These are phyloP conservation scores for Ilex aquifolium DNA, from an alignment of 257 asterid species.

Conservation along the genomic window DNA sequence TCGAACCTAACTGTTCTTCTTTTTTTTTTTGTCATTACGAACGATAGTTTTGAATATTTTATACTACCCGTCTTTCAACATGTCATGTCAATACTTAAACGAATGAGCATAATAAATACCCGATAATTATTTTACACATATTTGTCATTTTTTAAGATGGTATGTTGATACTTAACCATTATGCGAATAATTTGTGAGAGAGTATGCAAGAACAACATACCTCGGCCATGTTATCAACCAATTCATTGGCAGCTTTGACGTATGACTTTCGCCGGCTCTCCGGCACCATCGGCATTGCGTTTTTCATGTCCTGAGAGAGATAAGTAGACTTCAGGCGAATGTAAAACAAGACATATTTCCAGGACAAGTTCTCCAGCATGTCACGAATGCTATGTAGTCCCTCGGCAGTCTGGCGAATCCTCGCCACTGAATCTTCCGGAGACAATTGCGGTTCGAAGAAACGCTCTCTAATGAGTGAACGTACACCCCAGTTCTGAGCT, in stretches of 20 bases:
- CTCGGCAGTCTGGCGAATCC: conserved; percentile 62
- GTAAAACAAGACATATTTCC: conserved; percentile 74
- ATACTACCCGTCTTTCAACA: too few species aligned
- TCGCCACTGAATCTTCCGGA: conserved; percentile 58
- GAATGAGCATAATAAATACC: too few species aligned
- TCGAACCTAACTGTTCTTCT: too few species aligned
- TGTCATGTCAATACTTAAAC: too few species aligned
- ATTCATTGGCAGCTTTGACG: conserved; percentile 47
- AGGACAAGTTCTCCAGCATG: conserved; percentile 74
- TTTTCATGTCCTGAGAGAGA: conserved; percentile 40
- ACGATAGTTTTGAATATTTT: too few species aligned
- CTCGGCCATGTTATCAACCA: conserved; percentile 73
- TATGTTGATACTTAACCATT: too few species aligned
- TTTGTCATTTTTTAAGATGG: too few species aligned
- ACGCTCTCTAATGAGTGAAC: conserved; percentile 44
- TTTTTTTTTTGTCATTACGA: too few species aligned
- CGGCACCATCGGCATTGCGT: conserved; percentile 41
- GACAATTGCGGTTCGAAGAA: conserved; percentile 55
- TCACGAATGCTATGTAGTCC: conserved; percentile 63
- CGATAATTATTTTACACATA: too few species aligned
- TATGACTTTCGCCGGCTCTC: conserved; percentile 29
- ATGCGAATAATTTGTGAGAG: background rate
- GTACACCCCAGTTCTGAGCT: conserved; percentile 71
- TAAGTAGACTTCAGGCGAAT: conserved; percentile 58
- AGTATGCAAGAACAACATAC: conserved; percentile 19